Evolutionary conservation across 1,284 basidiomycete genomes (phyloP), one percentile per base, ranked within the genome.

Genomic region (Ceratobasidium sp.): DNA sequence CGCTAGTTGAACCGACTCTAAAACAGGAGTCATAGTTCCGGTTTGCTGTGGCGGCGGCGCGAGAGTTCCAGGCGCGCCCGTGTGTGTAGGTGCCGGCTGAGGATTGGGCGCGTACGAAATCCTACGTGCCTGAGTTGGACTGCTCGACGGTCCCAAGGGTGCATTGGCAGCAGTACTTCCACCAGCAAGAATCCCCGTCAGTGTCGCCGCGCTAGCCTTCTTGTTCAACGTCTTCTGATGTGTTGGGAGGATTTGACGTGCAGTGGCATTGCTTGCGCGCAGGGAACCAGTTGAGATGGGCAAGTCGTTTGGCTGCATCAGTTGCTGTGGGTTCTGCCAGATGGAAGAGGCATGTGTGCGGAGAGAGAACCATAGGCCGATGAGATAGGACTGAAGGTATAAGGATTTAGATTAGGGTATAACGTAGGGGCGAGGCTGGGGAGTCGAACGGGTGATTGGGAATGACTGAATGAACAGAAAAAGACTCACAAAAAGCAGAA

Each of bases 271-370:
- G 83, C 87, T 1, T 92, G 92, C 23, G 89, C 79, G 72, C 55
- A 77, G 30, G 59, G 78, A 50, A 76, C 81, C 82, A 8, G 86
- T 84, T 23, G 74, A 69, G 55, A 77, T 59, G 16, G 89, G 78
- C 62, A 80, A 78, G 54, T 95, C 93, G 72, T 88, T 80, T 1
- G 87, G 83, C 73, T 93, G 89, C 77, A 96, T 85, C 14, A 96
- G 84, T 74, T 91, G 92, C 78, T 95, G 93, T 1, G 95, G 95
- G 79, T 98, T 98, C 80, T 99, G 96, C 98, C 98, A 99, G 78
- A 99, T 99, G 80, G 99, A 98, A 16, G 93, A 92, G 2, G 98
- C 98, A 80, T 99, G 98, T 0, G 98, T 99, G 55, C 96, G 92
- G 21, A 99, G 88, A 55, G 97, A 98, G 85, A 99, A 99, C 98